Conservation (phyloP, 2,329 filamentous ascomycete genomes). For the Colletotrichum sidae region DNA sequence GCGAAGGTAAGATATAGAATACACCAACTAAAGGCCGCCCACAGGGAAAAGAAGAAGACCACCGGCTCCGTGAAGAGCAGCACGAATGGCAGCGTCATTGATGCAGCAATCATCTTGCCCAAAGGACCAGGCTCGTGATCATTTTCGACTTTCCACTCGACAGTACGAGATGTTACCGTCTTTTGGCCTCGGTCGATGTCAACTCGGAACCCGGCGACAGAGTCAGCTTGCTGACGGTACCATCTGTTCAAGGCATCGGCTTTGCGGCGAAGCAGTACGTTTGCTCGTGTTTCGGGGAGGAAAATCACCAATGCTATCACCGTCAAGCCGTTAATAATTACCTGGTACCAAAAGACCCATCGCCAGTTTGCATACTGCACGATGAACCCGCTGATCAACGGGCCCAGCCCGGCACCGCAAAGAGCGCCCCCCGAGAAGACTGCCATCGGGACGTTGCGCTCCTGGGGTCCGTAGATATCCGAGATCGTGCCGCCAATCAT, state of each 20-base stretch:
- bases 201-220: slow-evolving; percentile 9
- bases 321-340: slow-evolving; percentile 74
- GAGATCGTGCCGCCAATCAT: slow-evolving; percentile 91
- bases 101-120: slow-evolving; percentile 76
- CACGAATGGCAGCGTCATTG: slow-evolving; percentile 81
- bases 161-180: slow-evolving; percentile 52
- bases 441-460: slow-evolving; percentile 90
- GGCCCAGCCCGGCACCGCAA: slow-evolving; percentile 70
- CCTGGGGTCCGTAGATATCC: slow-evolving; percentile 82
- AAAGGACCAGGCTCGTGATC: slow-evolving; percentile 81
- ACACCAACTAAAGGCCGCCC: slow-evolving; percentile 62
- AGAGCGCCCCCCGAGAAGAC: slow-evolving; percentile 83
- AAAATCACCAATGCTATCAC: slow-evolving; percentile 70
- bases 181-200: not conserved
- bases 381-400: slow-evolving; percentile 7
- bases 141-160: slow-evolving; percentile 82
- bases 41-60: slow-evolving; percentile 65
- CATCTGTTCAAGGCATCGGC: slow-evolving; percentile 79
- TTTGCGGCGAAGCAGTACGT: slow-evolving; percentile 81
- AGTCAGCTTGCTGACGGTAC: slow-evolving; percentile 77
- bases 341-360: slow-evolving; percentile 62
- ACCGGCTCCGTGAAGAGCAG: slow-evolving; percentile 74
- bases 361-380: slow-evolving; percentile 8
- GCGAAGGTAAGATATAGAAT: slow-evolving; percentile 65
- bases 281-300: slow-evolving; percentile 85